These are phyloP conservation scores for Kwoniella sp. DNA, from an alignment of 768 basidiomycete genomes.

Conservation along the genomic window DNA sequence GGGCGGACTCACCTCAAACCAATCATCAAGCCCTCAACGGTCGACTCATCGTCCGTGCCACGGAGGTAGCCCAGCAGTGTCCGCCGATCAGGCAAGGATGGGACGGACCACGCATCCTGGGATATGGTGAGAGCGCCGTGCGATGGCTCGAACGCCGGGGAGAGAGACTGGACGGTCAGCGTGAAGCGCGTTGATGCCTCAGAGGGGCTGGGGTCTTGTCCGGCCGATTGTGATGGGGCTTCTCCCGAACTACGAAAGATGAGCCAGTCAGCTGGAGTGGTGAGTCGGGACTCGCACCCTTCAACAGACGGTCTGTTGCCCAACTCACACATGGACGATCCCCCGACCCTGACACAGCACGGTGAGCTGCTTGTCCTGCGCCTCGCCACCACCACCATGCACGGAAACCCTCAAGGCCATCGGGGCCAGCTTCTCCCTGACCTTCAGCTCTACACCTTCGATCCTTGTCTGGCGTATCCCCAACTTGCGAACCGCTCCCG, in stretches of 20 bases:
- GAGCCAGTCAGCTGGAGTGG: too few relatives aligned
- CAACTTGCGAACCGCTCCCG: slow-evolving; percentile 8
- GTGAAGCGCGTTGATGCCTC: neutral
- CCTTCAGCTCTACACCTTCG: slow-evolving; percentile 35
- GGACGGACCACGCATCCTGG: slow-evolving; percentile 70
- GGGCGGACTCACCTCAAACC: slow-evolving; percentile 55
- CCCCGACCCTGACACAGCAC: neutral
- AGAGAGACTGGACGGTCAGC: slow-evolving; percentile 18
- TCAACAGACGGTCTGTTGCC: too few relatives aligned
- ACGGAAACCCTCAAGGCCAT: neutral
- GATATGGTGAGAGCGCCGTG: slow-evolving; percentile 56
- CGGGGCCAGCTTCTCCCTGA: slow-evolving; percentile 55
- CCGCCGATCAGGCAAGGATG: slow-evolving; percentile 56
- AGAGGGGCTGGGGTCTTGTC: neutral
- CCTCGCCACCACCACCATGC: neutral
- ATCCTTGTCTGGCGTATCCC: slow-evolving; percentile 5
- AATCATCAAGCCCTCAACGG: slow-evolving; percentile 62
- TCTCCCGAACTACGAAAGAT: too few relatives aligned
- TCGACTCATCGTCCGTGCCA: slow-evolving; percentile 4
- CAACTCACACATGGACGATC: neutral
- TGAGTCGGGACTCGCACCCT: too few relatives aligned
- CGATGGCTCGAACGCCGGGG: slow-evolving; percentile 19
- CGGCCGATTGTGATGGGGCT: too few relatives aligned
- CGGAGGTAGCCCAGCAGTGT: slow-evolving; percentile 66
- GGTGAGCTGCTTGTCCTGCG: neutral